These are phyloP conservation scores for Sugiyamaella floridensis DNA, from an alignment of 805 yeast genomes.

Conservation along the genomic window DNA sequence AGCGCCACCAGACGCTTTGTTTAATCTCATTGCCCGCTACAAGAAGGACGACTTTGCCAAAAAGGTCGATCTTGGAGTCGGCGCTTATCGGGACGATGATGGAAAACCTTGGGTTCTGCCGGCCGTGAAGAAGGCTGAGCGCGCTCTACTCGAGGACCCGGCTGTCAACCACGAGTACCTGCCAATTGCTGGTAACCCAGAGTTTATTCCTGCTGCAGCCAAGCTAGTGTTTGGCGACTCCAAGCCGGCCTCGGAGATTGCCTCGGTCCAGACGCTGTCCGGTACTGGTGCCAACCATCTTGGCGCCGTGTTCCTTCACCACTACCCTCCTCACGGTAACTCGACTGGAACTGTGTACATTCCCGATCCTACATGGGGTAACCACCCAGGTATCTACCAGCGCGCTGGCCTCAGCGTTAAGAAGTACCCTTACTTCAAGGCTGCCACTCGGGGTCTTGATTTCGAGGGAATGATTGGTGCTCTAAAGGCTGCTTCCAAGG, in stretches of 20 bases:
- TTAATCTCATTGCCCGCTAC: constrained; percentile 47
- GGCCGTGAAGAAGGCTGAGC: constrained; percentile 64
- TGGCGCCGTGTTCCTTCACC: constrained; percentile 63
- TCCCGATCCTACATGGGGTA: constrained; percentile 96
- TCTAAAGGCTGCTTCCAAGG: constrained; percentile 60
- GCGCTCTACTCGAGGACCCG: constrained; percentile 54
- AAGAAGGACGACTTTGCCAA: constrained; percentile 30
- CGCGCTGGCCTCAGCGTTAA: constrained; percentile 60
- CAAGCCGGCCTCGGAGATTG: constrained; percentile 42
- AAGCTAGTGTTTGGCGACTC: constrained; percentile 61
- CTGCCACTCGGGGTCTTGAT: constrained; percentile 60
- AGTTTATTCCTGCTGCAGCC: constrained; percentile 64
- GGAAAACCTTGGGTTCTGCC: constrained; percentile 71
- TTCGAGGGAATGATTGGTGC: constrained; percentile 58
- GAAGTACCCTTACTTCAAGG: constrained; percentile 82
- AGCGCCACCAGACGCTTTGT: constrained; percentile 80
- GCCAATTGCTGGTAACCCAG: constrained; percentile 69
- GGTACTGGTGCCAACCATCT: constrained; percentile 91
- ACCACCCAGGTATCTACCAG: constrained; percentile 79
- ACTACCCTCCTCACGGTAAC: constrained; percentile 37
- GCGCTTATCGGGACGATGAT: constrained; percentile 63
- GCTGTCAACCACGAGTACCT: constrained; percentile 80
- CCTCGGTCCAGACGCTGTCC: constrained; percentile 69
- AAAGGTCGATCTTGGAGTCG: constrained; percentile 84
- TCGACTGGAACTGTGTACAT: constrained; percentile 48